These are phyloP conservation scores for Vitis amurensis DNA, from an alignment of 164 flowering plant genomes.

Conservation along the genomic window DNA sequence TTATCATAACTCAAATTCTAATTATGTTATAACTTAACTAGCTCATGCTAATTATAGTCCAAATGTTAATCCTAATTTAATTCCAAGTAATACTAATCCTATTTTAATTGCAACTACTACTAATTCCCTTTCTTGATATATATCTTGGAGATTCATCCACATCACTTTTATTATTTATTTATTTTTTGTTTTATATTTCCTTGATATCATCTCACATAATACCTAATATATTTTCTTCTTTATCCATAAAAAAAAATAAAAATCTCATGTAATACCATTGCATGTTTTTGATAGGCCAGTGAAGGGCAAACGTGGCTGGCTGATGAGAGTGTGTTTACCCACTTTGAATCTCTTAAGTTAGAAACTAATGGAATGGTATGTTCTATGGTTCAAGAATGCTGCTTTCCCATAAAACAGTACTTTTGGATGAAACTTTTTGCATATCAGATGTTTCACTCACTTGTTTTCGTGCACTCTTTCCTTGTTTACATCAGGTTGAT, in stretches of 20 bases:
- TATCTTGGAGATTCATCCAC: too few relatives aligned
- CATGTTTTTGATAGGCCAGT: constrained; percentile 36
- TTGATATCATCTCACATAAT: not conserved
- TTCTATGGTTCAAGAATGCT: not conserved
- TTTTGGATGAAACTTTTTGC: not conserved
- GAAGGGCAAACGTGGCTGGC: constrained; percentile 73
- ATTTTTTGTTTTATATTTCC: not conserved
- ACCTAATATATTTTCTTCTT: too few relatives aligned
- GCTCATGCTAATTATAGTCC: too few relatives aligned
- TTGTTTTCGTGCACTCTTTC: not conserved
- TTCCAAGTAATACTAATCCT: too few relatives aligned
- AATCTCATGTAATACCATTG: not conserved
- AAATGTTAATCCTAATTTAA: too few relatives aligned
- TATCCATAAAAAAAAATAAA: too few relatives aligned
- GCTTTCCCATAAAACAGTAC: not conserved
- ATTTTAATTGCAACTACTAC: too few relatives aligned
- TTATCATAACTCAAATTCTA: too few relatives aligned
- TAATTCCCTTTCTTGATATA: too few relatives aligned
- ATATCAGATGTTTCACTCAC: constrained; percentile 6
- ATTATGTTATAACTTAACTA: too few relatives aligned
- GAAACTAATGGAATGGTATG: constrained; percentile 54
- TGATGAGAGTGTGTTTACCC: constrained; percentile 56
- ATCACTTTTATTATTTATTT: not conserved
- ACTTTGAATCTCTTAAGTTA: constrained; percentile 73
- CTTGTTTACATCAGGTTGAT: constrained; percentile 38